These are phyloP conservation scores for Botrytis galanthina DNA, from an alignment of 2,329 filamentous ascomycete genomes.

Conservation along the genomic window DNA sequence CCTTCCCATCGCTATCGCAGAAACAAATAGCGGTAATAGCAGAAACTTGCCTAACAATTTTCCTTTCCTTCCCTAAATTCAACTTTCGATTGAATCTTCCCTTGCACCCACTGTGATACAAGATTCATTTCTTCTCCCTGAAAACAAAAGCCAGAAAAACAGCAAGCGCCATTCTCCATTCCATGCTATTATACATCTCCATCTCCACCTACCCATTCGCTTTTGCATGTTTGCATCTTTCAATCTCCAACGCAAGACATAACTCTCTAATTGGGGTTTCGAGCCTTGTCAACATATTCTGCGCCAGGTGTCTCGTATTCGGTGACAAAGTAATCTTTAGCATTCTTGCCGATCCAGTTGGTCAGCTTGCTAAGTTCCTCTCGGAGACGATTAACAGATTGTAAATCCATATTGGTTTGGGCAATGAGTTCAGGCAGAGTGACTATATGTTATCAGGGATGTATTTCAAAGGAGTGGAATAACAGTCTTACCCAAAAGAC, in stretches of 20 bases:
- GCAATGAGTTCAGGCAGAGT: slow-evolving; percentile 89
- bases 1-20: not conserved
- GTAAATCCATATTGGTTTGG: slow-evolving; percentile 96
- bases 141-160: slow-evolving; percentile 16
- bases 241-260: not conserved
- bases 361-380: slow-evolving; percentile 88
- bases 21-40: not conserved
- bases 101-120: not conserved
- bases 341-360: slow-evolving; percentile 72
- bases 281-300: slow-evolving; percentile 69
- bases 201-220: not conserved
- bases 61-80: not conserved
- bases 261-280: slow-evolving; percentile 23
- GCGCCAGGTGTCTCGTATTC: slow-evolving; percentile 71
- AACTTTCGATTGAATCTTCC: not conserved
- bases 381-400: slow-evolving; percentile 81
- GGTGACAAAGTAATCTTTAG: slow-evolving; percentile 71
- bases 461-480: slow-evolving; percentile 20
- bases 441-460: slow-evolving; percentile 57
- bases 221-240: not conserved
- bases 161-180: slow-evolving; percentile 33
- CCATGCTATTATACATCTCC: slow-evolving; percentile 22
- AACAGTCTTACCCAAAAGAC: slow-evolving; percentile 71
- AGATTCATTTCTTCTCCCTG: not conserved
- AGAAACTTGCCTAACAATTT: not conserved